Evolutionary conservation across 306 rosid species (phyloP), one percentile per base, ranked within the genome.

Genomic region (Glycine latifolia): DNA sequence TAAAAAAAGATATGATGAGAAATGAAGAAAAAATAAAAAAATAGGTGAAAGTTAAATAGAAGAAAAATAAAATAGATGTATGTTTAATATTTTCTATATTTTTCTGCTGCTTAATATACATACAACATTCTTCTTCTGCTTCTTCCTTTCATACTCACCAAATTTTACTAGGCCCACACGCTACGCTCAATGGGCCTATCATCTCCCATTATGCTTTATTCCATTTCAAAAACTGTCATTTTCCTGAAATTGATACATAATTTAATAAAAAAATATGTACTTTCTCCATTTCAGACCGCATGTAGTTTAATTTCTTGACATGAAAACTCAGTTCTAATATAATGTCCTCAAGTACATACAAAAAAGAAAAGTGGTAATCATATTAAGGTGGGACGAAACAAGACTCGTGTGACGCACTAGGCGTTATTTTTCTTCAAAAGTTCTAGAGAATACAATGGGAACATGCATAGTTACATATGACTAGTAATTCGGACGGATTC

Each of bases 401-500:
- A 15, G 53, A 67, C 53, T 44, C 33, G 14, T 67, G 52, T 43
- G 31, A 66, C 31, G 71, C 31, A 41, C 6, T 67, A n/a, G 11
- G 20, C 46, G 20, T 37, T 73, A 15, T 14, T 48, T 10, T 8
- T 43, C 31, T 33, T 31, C 5, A 14, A 1, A 33, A 47, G 3
- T 59, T 67, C 48, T 54, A 31, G 44, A 53, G 47, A 78, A 52
- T 15, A 54, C 65, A 20, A 52, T 66, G 62, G 7, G n/a, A 3
- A 66, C 55, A 52, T 67, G 67, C 67, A 67, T 67, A 3, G 9
- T 17, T 54, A 41, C 68, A 43, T 43, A 43, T 43, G 37, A 55
- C 13, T 55, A 43, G 82, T 68, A 68, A 56, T 55, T 68, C 76
- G 17, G 43, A 55, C 8, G 16, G 5, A 68, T 44, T 68, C 13